Evolutionary conservation across 2,329 filamentous ascomycete species (phyloP).

Genomic region (Grosmannia penicillata): DNA sequence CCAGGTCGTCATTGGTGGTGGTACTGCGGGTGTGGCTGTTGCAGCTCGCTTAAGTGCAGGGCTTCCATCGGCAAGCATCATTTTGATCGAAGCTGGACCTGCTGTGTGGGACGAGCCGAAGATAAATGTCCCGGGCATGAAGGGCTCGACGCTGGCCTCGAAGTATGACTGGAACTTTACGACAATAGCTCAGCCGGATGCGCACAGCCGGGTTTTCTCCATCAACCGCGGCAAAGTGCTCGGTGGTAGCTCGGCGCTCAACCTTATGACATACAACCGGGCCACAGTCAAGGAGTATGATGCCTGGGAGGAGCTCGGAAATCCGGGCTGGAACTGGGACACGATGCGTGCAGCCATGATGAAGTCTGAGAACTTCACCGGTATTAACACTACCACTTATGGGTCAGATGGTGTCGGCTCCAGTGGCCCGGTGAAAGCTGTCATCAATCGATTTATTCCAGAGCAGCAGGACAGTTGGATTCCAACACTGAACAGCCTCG

Average conservation of each 20-base stretch:
- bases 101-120: conserved; percentile 11
- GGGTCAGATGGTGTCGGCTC: conserved; percentile 3
- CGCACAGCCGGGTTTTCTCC: conserved; percentile 21
- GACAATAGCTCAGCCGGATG: conserved; percentile 21
- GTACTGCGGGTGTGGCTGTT: conserved; percentile 13
- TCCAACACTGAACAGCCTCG: conserved; percentile 29
- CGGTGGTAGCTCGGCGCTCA: conserved; percentile 29
- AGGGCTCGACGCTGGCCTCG: conserved; percentile 12
- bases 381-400: conserved; percentile 3
- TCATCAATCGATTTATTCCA: conserved; percentile 27
- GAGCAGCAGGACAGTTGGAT: conserved; percentile 26
- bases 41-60: conserved; percentile 14
- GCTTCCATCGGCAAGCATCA: conserved; percentile 12
- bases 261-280: conserved; percentile 24
- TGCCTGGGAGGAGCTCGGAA: conserved; percentile 19
- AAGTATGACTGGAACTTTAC: conserved; percentile 24
- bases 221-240: conserved; percentile 28
- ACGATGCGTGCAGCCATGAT: conserved; percentile 8
- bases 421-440: conserved; percentile 11
- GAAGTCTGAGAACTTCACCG: conserved; percentile 13
- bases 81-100: conserved; percentile 18
- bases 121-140: conserved; percentile 16
- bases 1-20: conserved; percentile 14
- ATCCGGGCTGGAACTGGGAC: conserved; percentile 14
- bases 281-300: conserved; percentile 17